Evolutionary conservation across 2,329 filamentous ascomycete genomes (phyloP).

Genomic region (Penicillium sp.): DNA sequence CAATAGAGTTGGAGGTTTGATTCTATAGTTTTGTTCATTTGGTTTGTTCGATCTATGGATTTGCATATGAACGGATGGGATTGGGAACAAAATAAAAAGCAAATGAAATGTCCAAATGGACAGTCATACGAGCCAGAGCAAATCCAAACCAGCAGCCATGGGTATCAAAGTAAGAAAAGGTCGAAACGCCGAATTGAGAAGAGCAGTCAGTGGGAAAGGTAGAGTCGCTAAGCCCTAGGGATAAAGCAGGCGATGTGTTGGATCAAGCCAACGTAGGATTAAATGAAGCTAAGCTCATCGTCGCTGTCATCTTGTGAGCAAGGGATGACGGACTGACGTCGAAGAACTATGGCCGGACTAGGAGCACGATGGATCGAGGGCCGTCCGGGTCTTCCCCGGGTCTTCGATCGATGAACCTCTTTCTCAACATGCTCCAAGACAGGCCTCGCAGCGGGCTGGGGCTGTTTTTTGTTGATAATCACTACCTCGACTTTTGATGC

Average conservation of each 20-base stretch:
- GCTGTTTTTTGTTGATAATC: conserved; percentile 28
- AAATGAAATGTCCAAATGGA: not conserved
- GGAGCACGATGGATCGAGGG: conserved; percentile 5
- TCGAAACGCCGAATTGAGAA: not conserved
- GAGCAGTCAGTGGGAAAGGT: not conserved
- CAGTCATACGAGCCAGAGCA: not conserved
- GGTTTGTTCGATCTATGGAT: not conserved
- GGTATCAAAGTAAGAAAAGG: not conserved
- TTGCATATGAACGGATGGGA: not conserved
- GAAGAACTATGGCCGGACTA: conserved; percentile 3
- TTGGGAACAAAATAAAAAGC: not conserved
- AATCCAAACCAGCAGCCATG: not conserved
- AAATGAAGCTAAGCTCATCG: conserved; percentile 42
- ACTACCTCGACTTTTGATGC: conserved; percentile 30
- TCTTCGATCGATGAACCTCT: conserved; percentile 15
- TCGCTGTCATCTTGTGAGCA: conserved; percentile 35
- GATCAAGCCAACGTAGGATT: not conserved
- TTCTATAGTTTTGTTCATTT: not conserved
- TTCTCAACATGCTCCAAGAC: conserved; percentile 13
- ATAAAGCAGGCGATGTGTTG: not conserved
- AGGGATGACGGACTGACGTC: conserved; percentile 22
- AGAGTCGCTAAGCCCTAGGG: not conserved
- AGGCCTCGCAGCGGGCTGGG: not conserved
- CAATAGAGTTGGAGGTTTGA: not conserved
- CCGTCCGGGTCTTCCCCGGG: conserved; percentile 16